Percentiles rank a stretch among this genome's conserved stretches.
These are phyloP conservation scores for Penicillium sp. DNA, from an alignment of 2,329 filamentous ascomycete genomes.

Conservation along the genomic window DNA sequence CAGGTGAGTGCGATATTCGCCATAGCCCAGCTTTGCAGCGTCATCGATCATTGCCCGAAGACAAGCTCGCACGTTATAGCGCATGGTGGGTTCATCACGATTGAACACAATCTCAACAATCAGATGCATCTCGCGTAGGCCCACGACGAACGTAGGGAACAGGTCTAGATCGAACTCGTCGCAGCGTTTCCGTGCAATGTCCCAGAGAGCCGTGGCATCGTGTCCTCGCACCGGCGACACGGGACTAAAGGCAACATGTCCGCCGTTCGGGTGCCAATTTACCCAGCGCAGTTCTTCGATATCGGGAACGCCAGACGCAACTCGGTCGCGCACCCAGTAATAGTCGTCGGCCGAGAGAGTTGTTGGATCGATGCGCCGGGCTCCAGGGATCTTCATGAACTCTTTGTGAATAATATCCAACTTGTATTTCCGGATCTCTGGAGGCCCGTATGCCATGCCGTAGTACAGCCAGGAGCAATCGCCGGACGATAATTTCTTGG, in stretches of 20 bases:
- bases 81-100: slow-evolving; percentile 8
- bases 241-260: slow-evolving; percentile 10
- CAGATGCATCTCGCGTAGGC: slow-evolving; percentile 11
- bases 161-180: slow-evolving; percentile 7
- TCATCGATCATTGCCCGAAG: slow-evolving; percentile 10
- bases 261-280: slow-evolving; percentile 13
- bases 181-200: slow-evolving; percentile 4
- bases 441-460: slow-evolving; percentile 8
- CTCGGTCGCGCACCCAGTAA: slow-evolving; percentile 8
- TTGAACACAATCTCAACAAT: slow-evolving; percentile 14
- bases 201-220: slow-evolving; percentile 8
- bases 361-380: slow-evolving; percentile 3
- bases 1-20: slow-evolving; percentile 23
- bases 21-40: slow-evolving; percentile 13
- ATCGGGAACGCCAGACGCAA: slow-evolving; percentile 5
- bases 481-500: slow-evolving; percentile 1
- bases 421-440: slow-evolving; percentile 11
- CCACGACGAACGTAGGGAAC: slow-evolving; percentile 7
- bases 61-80: slow-evolving; percentile 5
- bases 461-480: slow-evolving; percentile 11
- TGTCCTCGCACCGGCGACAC: slow-evolving; percentile 5
- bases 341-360: slow-evolving; percentile 1
- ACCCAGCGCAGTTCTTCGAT: slow-evolving; percentile 12
- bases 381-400: slow-evolving; percentile 12
- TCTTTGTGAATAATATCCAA: slow-evolving; percentile 11